Percentiles rank a stretch among this genome's conserved stretches.
Evolutionary conservation across 1,139 yeast genomes (phyloP).

Genomic region (Pichia sp.): DNA sequence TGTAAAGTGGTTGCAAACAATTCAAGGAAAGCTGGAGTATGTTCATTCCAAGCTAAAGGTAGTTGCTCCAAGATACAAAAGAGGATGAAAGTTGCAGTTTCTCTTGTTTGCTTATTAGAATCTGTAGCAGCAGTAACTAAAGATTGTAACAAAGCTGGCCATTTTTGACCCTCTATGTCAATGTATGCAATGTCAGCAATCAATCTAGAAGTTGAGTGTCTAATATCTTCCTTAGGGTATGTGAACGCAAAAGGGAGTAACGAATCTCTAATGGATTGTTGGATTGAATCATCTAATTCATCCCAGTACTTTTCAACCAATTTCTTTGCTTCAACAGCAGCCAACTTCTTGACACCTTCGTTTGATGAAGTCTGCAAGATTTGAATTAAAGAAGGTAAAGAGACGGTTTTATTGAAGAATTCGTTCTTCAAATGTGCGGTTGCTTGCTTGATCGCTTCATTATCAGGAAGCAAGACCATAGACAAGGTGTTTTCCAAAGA

Average conservation of each 20-base stretch:
- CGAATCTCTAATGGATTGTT: slow-evolving; percentile 57
- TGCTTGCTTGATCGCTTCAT: slow-evolving; percentile 75
- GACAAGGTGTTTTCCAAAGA: slow-evolving; percentile 72
- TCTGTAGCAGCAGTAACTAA: slow-evolving; percentile 66
- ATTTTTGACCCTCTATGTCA: slow-evolving; percentile 58
- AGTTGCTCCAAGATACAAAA: slow-evolving; percentile 73
- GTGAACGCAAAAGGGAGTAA: slow-evolving; percentile 64
- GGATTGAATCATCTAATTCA: slow-evolving; percentile 42
- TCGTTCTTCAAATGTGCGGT: slow-evolving; percentile 66
- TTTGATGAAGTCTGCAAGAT: slow-evolving; percentile 62
- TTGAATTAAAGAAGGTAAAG: slow-evolving; percentile 78
- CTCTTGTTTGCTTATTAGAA: slow-evolving; percentile 57
- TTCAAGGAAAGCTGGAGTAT: slow-evolving; percentile 59
- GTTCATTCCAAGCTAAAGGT: slow-evolving; percentile 53
- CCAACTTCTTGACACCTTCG: slow-evolving; percentile 67
- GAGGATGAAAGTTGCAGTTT: slow-evolving; percentile 76
- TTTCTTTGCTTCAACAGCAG: slow-evolving; percentile 94
- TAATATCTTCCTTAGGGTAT: slow-evolving; percentile 57
- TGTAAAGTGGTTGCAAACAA: slow-evolving; percentile 62
- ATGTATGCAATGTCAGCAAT: slow-evolving; percentile 77
- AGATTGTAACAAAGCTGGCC: slow-evolving; percentile 74
- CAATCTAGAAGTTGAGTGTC: slow-evolving; percentile 87
- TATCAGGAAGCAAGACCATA: slow-evolving; percentile 70
- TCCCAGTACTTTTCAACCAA: slow-evolving; percentile 71
- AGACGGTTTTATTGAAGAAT: slow-evolving; percentile 61